Evolutionary conservation across 768 basidiomycete genomes (phyloP), one percentile per base, ranked within the genome.

Genomic region (Agaricus blazei): DNA sequence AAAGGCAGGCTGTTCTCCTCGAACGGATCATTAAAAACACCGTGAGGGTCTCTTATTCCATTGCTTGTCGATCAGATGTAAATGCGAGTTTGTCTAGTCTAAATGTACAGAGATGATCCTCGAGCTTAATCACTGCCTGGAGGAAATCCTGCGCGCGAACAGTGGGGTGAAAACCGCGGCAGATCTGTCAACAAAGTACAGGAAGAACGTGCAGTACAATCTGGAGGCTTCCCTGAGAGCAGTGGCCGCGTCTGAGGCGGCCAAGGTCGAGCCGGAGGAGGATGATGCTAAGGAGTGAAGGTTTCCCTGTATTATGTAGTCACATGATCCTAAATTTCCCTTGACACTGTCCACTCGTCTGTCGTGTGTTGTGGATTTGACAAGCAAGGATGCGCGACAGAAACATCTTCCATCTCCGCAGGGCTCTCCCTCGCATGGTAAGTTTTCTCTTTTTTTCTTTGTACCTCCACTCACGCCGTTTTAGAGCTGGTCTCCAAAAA

Each of bases 171-270:
- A 87, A 64, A 85, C 83, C 38, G 88, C 93, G 0, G 87, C 94
- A 2, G 86, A 93, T 66, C 75, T 98, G 15, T 81, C 89, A 34
- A 83, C 83, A 38, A 93, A 93, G 67, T 97, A 98, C 68, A 79
- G 88, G 59, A 86, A 92, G 71, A 98, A 98, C 71, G 93, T 94
- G 51, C 86, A 89, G 67, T 96, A 93, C 67, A 96, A 95, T 67
- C 68, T 97, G 55, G 87, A 90, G 63, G 87, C 87, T 44, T 88
- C 83, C n/a, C 29, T 56, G 9, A 41, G 23, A 15, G 54, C 54
- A 14, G 41, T 50, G 42, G 54, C 48, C 1, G 54, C 37, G 9
- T 54, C 52, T 26, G 54, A 55, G 19, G 36, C 9, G 12, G 27
- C 12, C 11, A 50, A 24, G 15, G 9, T 3, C 6, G 19, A 19